Conservation (phyloP, 2,329 filamentous ascomycete genomes). For the Aspergillus piperis region DNA sequence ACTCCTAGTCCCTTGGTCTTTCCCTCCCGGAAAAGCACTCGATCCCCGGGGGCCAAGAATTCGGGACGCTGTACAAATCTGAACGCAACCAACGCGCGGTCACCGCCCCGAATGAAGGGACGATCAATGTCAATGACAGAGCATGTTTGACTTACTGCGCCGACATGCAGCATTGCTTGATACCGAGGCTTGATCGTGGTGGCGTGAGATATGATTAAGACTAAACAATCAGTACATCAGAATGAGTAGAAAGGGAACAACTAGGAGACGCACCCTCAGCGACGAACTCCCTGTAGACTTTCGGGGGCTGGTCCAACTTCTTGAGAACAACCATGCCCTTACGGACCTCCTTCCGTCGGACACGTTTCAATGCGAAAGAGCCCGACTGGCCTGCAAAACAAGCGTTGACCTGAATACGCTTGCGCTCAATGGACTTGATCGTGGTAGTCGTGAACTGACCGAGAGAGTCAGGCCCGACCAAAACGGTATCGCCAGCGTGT, state of each 20-base stretch:
- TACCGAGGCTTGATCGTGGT: constrained; percentile 97
- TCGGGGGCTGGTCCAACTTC: constrained; percentile 73
- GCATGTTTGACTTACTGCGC: constrained; percentile 91
- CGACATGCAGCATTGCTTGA: constrained; percentile 97
- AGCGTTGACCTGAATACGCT: constrained; percentile 83
- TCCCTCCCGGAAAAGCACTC: constrained; percentile 90
- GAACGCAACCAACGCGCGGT: constrained; percentile 92
- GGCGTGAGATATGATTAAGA: constrained; percentile 90
- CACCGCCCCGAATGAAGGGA: constrained; percentile 91
- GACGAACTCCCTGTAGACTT: constrained; percentile 73
- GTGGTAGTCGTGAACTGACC: constrained; percentile 86
- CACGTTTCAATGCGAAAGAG: constrained; percentile 83
- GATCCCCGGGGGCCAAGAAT: constrained; percentile 83
- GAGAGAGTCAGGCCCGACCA: constrained; percentile 86
- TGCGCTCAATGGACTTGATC: constrained; percentile 90
- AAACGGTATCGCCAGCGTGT: constrained; percentile 84
- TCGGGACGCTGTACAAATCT: constrained; percentile 92
- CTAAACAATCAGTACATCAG: constrained; percentile 44
- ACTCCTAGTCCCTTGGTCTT: constrained; percentile 94
- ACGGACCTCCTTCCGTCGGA: constrained; percentile 86
- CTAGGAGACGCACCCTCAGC: constrained; percentile 63
- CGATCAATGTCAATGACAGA: constrained; percentile 96
- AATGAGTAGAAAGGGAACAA: not conserved
- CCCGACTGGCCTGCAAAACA: constrained; percentile 91
- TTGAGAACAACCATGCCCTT: constrained; percentile 98